Evolutionary conservation across 169 alveolate species (phyloP), one percentile per base, ranked within the genome.

Genomic region (Plasmodium knowlesi): DNA sequence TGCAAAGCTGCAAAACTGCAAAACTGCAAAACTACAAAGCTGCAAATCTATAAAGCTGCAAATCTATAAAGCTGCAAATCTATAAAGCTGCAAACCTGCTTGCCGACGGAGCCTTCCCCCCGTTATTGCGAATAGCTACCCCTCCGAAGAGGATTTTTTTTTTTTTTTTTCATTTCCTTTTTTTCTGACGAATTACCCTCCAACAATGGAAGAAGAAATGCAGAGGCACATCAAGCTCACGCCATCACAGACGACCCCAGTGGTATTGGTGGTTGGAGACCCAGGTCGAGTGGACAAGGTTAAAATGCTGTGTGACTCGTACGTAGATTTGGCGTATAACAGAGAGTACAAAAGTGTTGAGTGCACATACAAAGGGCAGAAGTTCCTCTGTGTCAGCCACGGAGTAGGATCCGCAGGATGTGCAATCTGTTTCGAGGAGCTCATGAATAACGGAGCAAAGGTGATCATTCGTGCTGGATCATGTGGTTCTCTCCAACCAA

Each of bases 331-430:
- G 71, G 94, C 96, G 39, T 61, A 46, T 22, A 83, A 92, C 12
- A 73, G 96, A 50, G 96, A 92, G 61, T 92, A 92, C 37, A 88
- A 90, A 73, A 84, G 92, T 84, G 83, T 28, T 25, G 92, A 92
- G 46, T 88, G 93, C 12, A 53, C 61, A 1, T 92, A 92, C 81
- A 88, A 92, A 22, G 93, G 93, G 46, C 89, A 82, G 57, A 90
- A 92, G 61, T 92, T 92, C 79, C 74, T 90, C 30, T 88, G 93
- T 76, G 96, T 90, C 10, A 85, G 94, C 76, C 96, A 92, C 46
- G 96, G 96, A 32, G 92, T 92, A 0, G 96, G 96, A 8, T 88
- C 94, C 19, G 82, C 96, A 10, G 96, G 96, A 2, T 74, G 92
- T 57, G 93, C 96, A 14, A 72, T 92, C 34, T 92, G 96, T 72